Conservation (phyloP, 257 asterid genomes). For the Solanum pennellii region DNA sequence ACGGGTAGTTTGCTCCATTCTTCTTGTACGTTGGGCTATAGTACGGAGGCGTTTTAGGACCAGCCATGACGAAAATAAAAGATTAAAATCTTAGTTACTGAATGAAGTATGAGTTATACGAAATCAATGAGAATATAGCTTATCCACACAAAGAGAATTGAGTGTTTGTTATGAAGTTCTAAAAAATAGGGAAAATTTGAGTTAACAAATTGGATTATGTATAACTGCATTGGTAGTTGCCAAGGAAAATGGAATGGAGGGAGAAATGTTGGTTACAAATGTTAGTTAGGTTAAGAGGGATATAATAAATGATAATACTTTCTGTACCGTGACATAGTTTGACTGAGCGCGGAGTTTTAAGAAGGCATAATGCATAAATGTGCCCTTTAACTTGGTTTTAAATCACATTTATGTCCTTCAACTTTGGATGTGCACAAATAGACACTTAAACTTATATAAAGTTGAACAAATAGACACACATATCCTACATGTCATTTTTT, state of each 20-base stretch:
- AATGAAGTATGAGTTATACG: not conserved
- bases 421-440: too few species aligned
- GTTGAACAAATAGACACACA: too few species aligned
- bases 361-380: not conserved
- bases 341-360: not conserved
- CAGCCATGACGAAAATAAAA: not conserved
- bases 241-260: not conserved
- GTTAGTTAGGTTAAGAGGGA: not conserved
- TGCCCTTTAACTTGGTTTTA: too few species aligned
- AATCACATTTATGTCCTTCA: too few species aligned
- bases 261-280: not conserved
- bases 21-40: not conserved
- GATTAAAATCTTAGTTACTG: not conserved
- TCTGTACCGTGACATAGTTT: not conserved
- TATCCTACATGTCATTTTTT: too few species aligned
- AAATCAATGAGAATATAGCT: not conserved
- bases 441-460: too few species aligned
- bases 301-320: not conserved
- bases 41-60: not conserved
- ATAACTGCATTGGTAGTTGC: not conserved
- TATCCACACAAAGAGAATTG: not conserved
- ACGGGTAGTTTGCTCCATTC: not conserved
- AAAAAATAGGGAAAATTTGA: not conserved
- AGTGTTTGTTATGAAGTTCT: not conserved
- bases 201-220: not conserved